These are phyloP conservation scores for Ramaria rubella DNA, from an alignment of 768 basidiomycete species.

Conservation along the genomic window DNA sequence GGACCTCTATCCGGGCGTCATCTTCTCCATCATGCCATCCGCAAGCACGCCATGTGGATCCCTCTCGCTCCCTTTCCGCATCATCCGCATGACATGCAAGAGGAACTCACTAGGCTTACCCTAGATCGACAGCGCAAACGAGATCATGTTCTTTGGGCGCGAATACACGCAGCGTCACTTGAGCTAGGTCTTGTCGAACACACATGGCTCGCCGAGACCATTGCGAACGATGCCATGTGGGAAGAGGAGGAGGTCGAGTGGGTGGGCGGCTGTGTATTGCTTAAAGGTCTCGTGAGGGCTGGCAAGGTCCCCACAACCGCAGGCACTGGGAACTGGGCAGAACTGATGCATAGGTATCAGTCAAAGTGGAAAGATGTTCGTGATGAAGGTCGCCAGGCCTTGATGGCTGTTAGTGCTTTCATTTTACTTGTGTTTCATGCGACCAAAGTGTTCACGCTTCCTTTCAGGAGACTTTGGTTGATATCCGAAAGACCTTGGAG, in stretches of 20 bases:
- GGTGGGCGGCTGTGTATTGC: slow-evolving; percentile 56
- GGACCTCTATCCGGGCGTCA: slow-evolving; percentile 52
- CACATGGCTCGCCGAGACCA: slow-evolving; percentile 44
- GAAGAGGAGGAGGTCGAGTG: slow-evolving; percentile 61
- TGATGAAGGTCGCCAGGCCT: slow-evolving; percentile 55
- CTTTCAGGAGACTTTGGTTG: slow-evolving; percentile 5
- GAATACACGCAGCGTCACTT: slow-evolving; percentile 57
- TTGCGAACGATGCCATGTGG: slow-evolving; percentile 62
- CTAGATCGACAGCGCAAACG: slow-evolving; percentile 53
- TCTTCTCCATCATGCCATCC: slow-evolving; percentile 52
- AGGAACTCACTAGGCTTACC: slow-evolving; percentile 60
- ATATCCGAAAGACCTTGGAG: slow-evolving; percentile 8
- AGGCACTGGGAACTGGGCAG: slow-evolving; percentile 44
- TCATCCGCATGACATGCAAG: slow-evolving; percentile 29
- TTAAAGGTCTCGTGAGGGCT: slow-evolving; percentile 52
- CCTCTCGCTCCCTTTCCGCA: slow-evolving; percentile 18
- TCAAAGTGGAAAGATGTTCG: slow-evolving; percentile 67
- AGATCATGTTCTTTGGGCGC: slow-evolving; percentile 61
- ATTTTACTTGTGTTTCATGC: background rate
- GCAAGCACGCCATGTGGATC: slow-evolving; percentile 51
- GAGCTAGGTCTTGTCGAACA: slow-evolving; percentile 46
- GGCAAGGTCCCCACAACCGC: slow-evolving; percentile 40
- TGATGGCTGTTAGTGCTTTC: slow-evolving; percentile 43
- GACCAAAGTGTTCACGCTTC: background rate
- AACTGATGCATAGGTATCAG: slow-evolving; percentile 50